These are phyloP conservation scores for Solidago caesia DNA, from an alignment of 129 eudicot genomes.

Conservation along the genomic window DNA sequence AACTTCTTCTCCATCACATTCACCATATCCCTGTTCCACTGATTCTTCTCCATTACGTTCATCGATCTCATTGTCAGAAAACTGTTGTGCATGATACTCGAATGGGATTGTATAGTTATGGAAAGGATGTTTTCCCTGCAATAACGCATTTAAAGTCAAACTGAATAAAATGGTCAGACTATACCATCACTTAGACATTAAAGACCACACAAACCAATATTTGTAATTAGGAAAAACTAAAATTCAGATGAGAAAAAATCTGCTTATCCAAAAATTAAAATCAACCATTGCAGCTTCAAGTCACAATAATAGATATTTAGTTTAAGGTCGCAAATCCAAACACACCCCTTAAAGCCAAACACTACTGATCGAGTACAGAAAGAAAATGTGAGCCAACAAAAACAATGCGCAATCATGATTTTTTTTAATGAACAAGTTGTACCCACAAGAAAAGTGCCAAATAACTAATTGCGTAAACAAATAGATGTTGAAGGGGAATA, in stretches of 20 bases:
- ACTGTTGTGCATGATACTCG: constrained; percentile 36
- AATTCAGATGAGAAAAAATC: neutral
- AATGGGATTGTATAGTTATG: constrained; percentile 71
- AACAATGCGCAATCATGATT: neutral
- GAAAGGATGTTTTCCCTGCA: constrained; percentile 93
- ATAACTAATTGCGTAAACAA: neutral
- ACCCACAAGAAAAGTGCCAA: neutral
- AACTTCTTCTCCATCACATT: constrained; percentile 40
- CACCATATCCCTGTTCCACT: constrained; percentile 24
- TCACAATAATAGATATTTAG: neutral
- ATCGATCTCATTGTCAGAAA: constrained; percentile 31
- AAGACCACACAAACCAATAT: neutral
- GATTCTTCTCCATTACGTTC: constrained; percentile 32
- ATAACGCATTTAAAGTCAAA: constrained; percentile 14
- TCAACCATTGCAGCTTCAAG: neutral
- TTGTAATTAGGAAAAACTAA: neutral
- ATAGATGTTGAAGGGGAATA: neutral
- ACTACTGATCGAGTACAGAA: too few species aligned
- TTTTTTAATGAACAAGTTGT: too few species aligned
- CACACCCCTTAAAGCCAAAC: too few species aligned
- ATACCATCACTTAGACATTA: neutral
- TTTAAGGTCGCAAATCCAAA: too few species aligned
- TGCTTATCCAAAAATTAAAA: too few species aligned
- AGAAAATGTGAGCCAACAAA: too few species aligned
- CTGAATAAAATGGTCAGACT: neutral